phyloP scores from a whole-genome alignment of 192 early-diverging fungal species.

The Coemansia sp. region DNA sequence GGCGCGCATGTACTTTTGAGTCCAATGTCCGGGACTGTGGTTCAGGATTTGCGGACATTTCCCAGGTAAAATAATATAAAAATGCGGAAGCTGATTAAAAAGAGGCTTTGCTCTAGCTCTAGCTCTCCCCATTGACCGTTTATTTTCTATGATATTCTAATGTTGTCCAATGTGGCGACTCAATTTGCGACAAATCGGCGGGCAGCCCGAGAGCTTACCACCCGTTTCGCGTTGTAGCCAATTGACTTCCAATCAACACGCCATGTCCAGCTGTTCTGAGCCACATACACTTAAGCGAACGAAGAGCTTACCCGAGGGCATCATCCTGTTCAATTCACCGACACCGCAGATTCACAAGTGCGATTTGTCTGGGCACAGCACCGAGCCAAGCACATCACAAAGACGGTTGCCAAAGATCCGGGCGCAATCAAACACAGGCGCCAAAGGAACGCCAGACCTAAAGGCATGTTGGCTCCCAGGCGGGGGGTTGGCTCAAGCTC shows the following conservation, averaged over 20 bases:
- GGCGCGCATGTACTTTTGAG: background rate
- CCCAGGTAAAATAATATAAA: background rate
- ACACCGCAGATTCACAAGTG: background rate
- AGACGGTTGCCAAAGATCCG: background rate
- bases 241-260: background rate
- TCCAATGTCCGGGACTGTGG: background rate
- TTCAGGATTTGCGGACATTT: background rate
- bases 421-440: background rate
- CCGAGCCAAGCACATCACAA: background rate
- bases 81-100: background rate
- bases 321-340: background rate
- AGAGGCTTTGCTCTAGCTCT: background rate
- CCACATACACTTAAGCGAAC: background rate
- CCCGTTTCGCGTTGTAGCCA: background rate
- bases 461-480: background rate
- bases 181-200: conserved; percentile 18
- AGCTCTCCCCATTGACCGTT: background rate
- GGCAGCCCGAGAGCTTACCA: conserved; percentile 17
- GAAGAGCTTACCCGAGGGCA: background rate
- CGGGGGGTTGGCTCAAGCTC: background rate
- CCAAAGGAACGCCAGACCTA: background rate
- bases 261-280: background rate
- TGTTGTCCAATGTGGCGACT: conserved; percentile 12
- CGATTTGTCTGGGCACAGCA: conserved; percentile 1
- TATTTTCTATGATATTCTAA: background rate